Evolutionary conservation across 768 basidiomycete species (phyloP).

Genomic region (Collybia nuda): DNA sequence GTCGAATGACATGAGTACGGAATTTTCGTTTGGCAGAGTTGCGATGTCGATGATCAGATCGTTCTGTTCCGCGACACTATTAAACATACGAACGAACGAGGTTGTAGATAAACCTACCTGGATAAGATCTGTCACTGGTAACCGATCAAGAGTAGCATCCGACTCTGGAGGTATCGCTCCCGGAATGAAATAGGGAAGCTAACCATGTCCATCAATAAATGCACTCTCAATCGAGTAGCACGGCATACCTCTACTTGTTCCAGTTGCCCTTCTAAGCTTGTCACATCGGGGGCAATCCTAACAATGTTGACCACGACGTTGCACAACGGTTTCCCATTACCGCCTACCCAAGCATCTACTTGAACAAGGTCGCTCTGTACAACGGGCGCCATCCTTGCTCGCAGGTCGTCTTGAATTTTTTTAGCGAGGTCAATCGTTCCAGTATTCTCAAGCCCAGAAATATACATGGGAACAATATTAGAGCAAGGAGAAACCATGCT

Average conservation of each 20-base stretch:
- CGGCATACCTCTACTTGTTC: constrained; percentile 33
- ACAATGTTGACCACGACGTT: constrained; percentile 48
- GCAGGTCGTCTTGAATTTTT: constrained; percentile 33
- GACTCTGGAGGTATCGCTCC: constrained; percentile 6
- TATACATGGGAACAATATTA: constrained; percentile 40
- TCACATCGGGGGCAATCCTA: constrained; percentile 27
- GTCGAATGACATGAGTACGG: constrained; percentile 31
- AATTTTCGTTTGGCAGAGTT: constrained; percentile 17
- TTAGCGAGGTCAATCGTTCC: constrained; percentile 26
- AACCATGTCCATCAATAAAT: not conserved
- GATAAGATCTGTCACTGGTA: constrained; percentile 21
- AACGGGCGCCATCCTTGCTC: constrained; percentile 33
- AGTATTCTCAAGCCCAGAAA: constrained; percentile 16
- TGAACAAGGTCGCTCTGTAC: constrained; percentile 37
- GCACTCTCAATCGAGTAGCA: not conserved
- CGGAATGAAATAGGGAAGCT: constrained; percentile 38
- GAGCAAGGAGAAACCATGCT: constrained; percentile 43
- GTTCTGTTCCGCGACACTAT: constrained; percentile 12
- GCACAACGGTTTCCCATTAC: constrained; percentile 28
- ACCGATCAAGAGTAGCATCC: constrained; percentile 14
- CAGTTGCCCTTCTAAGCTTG: constrained; percentile 18
- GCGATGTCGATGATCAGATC: constrained; percentile 31
- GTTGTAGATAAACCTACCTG: constrained; percentile 9
- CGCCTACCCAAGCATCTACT: constrained; percentile 36
- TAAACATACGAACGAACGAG: not conserved